Base-by-base conservation (phyloP, 495 filamentous ascomycete species). In the Neurospora sp. region DNA sequence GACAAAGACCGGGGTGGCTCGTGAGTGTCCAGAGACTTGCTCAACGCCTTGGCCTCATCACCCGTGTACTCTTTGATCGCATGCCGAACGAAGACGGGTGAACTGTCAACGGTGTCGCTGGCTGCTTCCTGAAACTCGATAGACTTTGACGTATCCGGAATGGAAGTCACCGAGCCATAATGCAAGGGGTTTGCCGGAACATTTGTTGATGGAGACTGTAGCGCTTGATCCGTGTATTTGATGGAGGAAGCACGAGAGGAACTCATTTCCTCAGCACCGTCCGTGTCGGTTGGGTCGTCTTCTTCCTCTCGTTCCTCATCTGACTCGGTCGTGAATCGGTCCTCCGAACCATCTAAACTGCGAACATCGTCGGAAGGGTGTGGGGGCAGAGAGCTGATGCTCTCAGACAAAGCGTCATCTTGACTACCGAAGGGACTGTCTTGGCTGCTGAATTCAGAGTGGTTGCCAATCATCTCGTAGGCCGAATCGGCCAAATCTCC, bases 41-140 rank as follows among this genome's bases (percentile, higher is more conserved):
- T 84, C 69, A 91, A 75, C 36, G 82, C 81, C 5, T 85, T 80
- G 13, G 88, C 84, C 74, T 89, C 85, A 8, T 82, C 79, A 59
- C 87, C 86, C 69, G 83, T 84, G 72, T 89, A 88, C 71, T 89
- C 83, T n/a, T 81, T 82, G 69, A 92, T 86, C 13, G 87, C 90
- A 80, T 90, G 90, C 75, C 88, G 90, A 39, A 90, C 86, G 39
- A 89, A 88, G 54, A 91, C 42, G 80, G 82, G 39, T 84, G 83
- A 28, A 84, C 81, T 78, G 84, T 84, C 71, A 80, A 59, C 31
- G 5, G 38, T 15, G 38, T 75, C 70, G 10, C 66, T 82, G 48
- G 87, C 86, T 11, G 86, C 87, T 76, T 92, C 90, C 31, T 86
- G 81, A 72, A 92, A 90, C 71, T 89, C 88, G 78, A 92, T 91